Evolutionary conservation across 768 basidiomycete genomes (phyloP), one percentile per base, ranked within the genome.

Genomic region (Suillus hirtellus): DNA sequence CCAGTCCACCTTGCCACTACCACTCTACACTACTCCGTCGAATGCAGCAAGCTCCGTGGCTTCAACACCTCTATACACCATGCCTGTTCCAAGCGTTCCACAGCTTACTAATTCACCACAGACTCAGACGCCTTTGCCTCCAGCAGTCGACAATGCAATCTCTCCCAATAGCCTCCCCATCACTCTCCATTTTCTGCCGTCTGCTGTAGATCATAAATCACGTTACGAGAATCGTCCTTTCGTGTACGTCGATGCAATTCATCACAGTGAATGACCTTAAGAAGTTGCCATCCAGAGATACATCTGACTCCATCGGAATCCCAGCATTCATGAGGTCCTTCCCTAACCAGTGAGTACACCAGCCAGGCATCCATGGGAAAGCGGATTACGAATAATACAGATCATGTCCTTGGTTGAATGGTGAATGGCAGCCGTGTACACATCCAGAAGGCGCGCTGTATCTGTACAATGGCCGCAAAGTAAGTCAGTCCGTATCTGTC

Each of bases 371-470:
- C 4, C 7, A 27, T 42, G 17, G 17, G 2, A 19, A 58, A 27
- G 24, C 17, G 10, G 14, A 27, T 27, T 17, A 40, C 21, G 15
- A 27, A 27, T 17, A 1, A 5, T 42, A 17, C 24, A 58, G 56
- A 42, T 58, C 56, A 42, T 58, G 56, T 7, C 38, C 24, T 24
- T 58, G 56, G 56, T 42, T 58, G 56, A 42, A 11, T 19, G 35
- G 24, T 31, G 24, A 10, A 9, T 58, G 56, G 56, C 1, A 42
- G 17, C 14, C 1, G 11, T 58, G 40, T 31, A 27, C 31, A 58
- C 86, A 87, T 68, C 84, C 86, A 0, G 86, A 88, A 72, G 86
- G 86, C 4, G 79, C 78, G 12, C 74, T 80, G 19, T 88, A 87
- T 68, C 86, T 84, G 63, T 79, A 76, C 67, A 74, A 85, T 58